These are phyloP conservation scores for Bauhinia variegata DNA, from an alignment of 306 rosid species.

Conservation along the genomic window DNA sequence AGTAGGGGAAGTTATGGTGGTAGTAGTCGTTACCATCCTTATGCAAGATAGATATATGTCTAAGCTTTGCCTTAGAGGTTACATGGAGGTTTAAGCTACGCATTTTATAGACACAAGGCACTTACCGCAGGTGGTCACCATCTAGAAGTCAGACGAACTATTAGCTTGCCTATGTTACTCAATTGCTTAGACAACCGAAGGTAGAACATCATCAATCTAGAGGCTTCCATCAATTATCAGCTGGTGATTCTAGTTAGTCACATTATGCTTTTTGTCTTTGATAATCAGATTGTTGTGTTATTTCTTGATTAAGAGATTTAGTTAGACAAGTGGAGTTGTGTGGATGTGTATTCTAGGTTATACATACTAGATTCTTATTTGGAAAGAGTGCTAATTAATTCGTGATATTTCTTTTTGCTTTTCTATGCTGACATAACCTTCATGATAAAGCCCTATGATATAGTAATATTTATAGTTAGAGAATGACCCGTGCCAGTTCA, in stretches of 20 bases:
- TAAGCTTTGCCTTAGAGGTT: constrained; percentile 55
- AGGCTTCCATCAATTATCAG: constrained; percentile 40
- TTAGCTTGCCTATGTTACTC: constrained; percentile 48
- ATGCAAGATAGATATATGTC: constrained; percentile 57
- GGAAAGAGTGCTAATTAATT: constrained; percentile 28
- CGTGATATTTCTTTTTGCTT: constrained; percentile 38
- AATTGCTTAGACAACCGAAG: constrained; percentile 48
- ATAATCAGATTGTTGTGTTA: constrained; percentile 39
- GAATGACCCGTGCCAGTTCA: constrained; percentile 8
- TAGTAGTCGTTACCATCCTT: constrained; percentile 63
- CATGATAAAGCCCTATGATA: constrained; percentile 35
- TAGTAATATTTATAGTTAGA: constrained; percentile 43
- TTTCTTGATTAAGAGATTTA: constrained; percentile 39
- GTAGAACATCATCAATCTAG: constrained; percentile 57
- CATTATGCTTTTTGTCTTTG: constrained; percentile 24
- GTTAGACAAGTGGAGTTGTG: constrained; percentile 48
- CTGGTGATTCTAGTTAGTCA: constrained; percentile 43
- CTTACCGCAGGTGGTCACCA: constrained; percentile 51
- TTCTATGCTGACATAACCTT: constrained; percentile 34
- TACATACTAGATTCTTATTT: constrained; percentile 37
- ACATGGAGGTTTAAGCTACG: constrained; percentile 55
- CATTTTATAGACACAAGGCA: constrained; percentile 49
- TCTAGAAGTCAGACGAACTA: constrained; percentile 61
- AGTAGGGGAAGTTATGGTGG: constrained; percentile 62
- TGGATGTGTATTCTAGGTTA: constrained; percentile 51